Percentiles rank a stretch among this genome's conserved stretches.
Conservation (phyloP, 1,139 yeast species). For the Arxiozyma telluris region DNA sequence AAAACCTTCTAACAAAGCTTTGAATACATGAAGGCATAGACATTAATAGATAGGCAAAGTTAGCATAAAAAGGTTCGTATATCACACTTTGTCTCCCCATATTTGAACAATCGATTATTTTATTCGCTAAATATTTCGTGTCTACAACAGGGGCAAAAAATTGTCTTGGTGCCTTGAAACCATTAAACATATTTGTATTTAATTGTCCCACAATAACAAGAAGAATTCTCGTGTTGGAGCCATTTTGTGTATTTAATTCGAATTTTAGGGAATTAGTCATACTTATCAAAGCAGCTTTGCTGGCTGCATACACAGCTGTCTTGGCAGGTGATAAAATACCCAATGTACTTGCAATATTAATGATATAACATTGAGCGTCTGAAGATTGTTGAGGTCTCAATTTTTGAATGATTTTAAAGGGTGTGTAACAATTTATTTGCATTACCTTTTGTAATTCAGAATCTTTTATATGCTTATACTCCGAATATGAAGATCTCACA, state of each 20-base stretch:
- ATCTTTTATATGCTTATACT: slow-evolving; percentile 34
- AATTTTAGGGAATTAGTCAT: slow-evolving; percentile 50
- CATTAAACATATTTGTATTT: slow-evolving; percentile 52
- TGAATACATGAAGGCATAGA: slow-evolving; percentile 44
- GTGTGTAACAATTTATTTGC: slow-evolving; percentile 43
- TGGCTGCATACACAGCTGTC: slow-evolving; percentile 54
- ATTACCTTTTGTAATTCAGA: slow-evolving; percentile 32
- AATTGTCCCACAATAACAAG: slow-evolving; percentile 63
- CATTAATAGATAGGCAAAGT: slow-evolving; percentile 46
- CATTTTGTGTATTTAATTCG: slow-evolving; percentile 34
- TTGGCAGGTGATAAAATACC: slow-evolving; percentile 66
- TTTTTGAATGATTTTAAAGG: slow-evolving; percentile 41
- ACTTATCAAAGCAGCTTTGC: slow-evolving; percentile 55
- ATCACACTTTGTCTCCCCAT: slow-evolving; percentile 47
- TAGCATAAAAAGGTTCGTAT: slow-evolving; percentile 52
- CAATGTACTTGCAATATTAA: slow-evolving; percentile 59
- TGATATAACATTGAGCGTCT: slow-evolving; percentile 39
- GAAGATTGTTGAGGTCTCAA: slow-evolving; percentile 29
- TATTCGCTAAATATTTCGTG: slow-evolving; percentile 36
- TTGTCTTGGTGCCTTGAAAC: slow-evolving; percentile 47
- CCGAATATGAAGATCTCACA: slow-evolving; percentile 40
- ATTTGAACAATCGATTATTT: slow-evolving; percentile 36
- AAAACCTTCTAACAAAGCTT: slow-evolving; percentile 38
- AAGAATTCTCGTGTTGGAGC: slow-evolving; percentile 34
- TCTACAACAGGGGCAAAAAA: slow-evolving; percentile 59